Evolutionary conservation across 2,329 filamentous ascomycete species (phyloP).

Genomic region (Cercospora brassicicola): DNA sequence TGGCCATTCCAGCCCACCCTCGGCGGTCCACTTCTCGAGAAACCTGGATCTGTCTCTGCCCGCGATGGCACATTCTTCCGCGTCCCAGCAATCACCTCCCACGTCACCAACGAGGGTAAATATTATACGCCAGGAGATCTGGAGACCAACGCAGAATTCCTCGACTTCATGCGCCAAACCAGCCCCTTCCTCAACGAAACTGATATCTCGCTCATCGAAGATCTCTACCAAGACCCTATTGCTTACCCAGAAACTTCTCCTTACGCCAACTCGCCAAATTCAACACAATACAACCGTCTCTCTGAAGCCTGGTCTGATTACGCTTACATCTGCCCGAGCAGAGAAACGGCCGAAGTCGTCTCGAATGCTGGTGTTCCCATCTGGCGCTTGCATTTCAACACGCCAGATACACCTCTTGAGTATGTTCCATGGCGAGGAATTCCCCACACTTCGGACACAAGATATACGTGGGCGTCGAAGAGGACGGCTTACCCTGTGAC

Average conservation of each 20-base stretch:
- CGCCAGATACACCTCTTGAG: conserved; percentile 11
- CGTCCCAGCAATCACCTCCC: conserved; percentile 66
- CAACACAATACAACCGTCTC: conserved; percentile 56
- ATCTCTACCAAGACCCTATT: conserved; percentile 62
- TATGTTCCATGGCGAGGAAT: conserved; percentile 18
- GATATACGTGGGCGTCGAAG: conserved; percentile 21
- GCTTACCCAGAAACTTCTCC: conserved; percentile 41
- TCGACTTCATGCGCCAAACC: conserved; percentile 60
- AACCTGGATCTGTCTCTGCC: conserved; percentile 38
- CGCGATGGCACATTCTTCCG: conserved; percentile 47
- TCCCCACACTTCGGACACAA: conserved; percentile 21
- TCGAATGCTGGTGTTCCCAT: conserved; percentile 19
- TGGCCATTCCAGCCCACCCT: conserved; percentile 23
- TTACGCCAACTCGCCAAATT: conserved; percentile 42
- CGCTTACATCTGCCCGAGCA: conserved; percentile 63
- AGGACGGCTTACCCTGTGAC: conserved; percentile 11
- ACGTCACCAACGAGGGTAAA: conserved; percentile 69
- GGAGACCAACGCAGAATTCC: conserved; percentile 55
- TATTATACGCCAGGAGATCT: conserved; percentile 58
- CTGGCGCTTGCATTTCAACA: conserved; percentile 21
- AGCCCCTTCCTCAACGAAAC: conserved; percentile 57
- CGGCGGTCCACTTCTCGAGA: conserved; percentile 50
- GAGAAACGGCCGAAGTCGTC: conserved; percentile 56
- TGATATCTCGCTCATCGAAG: conserved; percentile 57
- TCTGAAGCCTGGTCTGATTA: conserved; percentile 65